Base-by-base conservation (phyloP, 179 eudicot genomes). In the Spergularia azorica region DNA sequence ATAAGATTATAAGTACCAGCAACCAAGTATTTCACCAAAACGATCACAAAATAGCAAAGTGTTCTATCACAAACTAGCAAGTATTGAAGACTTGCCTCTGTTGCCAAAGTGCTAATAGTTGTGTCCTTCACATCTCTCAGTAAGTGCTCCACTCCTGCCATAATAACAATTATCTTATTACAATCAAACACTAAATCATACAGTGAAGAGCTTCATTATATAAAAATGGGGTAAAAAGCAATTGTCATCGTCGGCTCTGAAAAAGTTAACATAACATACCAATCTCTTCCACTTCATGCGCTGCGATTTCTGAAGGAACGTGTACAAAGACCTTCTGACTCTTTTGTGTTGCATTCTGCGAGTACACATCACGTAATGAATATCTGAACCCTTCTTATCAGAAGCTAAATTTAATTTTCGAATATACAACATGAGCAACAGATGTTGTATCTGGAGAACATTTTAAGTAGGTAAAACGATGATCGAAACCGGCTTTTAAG, bases 281-380 rank as follows among this genome's bases (percentile, higher is more conserved):
- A 43, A 95, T 95, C 85, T 95, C 98, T 84, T 95, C 98, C 65
- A 95, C 97, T 83, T 95, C 97, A 83, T 94, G 97, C 16, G 98
- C 98, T 61, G 96, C 97, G 68, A 94, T 94, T 90, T 94, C 98
- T 1, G 98, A 94, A 67, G 91, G 91, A 79, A 89, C 93, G 41
- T 95, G 98, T 12, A 90, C 97, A 77, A 95, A 95, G 9, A 93
- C 96, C 85, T 93, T 95, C 85, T 95, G 93, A 86, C 97, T 93
- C 87, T 95, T 95, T 79, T 95, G 93, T 77, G 98, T 95, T 4
- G 98, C 97, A 86, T 92, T 93, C 97, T 94, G 91, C 64, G 83
- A 81, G 52, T 63, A 72, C 58, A 15, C 15, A 60, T 38, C 79
- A 71, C 36, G 50, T 41, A 66, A 57, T 71, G 26, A 54, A 16